These are phyloP conservation scores for Aureobasidium sp. DNA, from an alignment of 2,329 filamentous ascomycete genomes.

Conservation along the genomic window DNA sequence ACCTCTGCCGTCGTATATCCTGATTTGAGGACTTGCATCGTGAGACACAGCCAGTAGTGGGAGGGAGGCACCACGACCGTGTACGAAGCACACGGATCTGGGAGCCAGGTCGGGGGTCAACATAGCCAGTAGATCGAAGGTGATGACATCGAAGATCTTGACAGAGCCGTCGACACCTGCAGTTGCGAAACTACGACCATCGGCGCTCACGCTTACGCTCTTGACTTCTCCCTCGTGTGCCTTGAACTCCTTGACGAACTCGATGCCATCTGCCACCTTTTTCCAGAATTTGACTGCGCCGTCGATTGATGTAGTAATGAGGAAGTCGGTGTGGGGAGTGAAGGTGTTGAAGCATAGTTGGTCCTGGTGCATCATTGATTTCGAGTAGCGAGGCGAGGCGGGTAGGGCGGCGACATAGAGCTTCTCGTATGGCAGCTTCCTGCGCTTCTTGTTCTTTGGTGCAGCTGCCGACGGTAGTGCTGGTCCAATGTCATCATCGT, in stretches of 20 bases:
- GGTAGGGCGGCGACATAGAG: conserved; percentile 89
- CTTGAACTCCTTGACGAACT: conserved; percentile 97
- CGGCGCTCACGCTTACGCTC: conserved; percentile 75
- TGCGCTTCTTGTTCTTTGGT: conserved; percentile 78
- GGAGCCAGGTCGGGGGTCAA: conserved; percentile 68
- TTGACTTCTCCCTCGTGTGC: conserved; percentile 81
- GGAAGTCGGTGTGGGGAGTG: conserved; percentile 85
- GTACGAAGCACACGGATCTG: conserved; percentile 83
- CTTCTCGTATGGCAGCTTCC: conserved; percentile 87
- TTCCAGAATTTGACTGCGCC: conserved; percentile 99
- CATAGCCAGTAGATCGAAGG: conserved; percentile 67
- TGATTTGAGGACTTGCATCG: conserved; percentile 61
- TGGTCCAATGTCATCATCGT: conserved; percentile 69
- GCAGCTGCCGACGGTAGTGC: conserved; percentile 63
- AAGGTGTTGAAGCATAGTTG: conserved; percentile 81
- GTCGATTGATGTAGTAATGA: conserved; percentile 88
- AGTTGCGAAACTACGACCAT: conserved; percentile 89
- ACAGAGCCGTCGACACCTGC: conserved; percentile 69
- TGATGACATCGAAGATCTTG: conserved; percentile 67
- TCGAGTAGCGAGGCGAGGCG: conserved; percentile 73
- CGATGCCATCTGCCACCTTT: conserved; percentile 79
- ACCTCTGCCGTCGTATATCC: conserved; percentile 82
- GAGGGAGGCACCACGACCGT: conserved; percentile 76
- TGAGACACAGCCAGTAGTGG: conserved; percentile 80
- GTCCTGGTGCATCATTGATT: conserved; percentile 97